Base-by-base conservation (phyloP, 192 early-diverging fungal species). In the Helicostylum pulchrum region DNA sequence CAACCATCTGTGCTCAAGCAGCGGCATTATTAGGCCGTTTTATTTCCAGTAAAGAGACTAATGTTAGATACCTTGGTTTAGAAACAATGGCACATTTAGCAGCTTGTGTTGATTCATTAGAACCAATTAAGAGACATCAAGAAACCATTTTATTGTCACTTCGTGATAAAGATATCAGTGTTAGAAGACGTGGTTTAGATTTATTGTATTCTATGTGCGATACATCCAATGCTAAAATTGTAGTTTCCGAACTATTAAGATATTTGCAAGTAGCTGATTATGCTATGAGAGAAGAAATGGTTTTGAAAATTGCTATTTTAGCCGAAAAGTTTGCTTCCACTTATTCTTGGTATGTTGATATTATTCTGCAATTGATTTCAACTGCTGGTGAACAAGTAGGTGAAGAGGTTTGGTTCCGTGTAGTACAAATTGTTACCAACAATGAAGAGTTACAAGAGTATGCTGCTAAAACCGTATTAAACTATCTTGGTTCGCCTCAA, bases 291-390 rank as follows among this genome's bases (percentile, higher is more conserved):
- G 95, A 98, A 79, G 96, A 98, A 74, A 92, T 99, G 90, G 98
- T 96, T 4, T 83, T 99, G 34, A 98, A 98, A 72, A 95, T 98
- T 68, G 98, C 98, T 46, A 99, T 99, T 68, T 79, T 99, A 71
- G 90, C 96, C 0, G 98, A 99, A 71, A 98, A 96, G 77, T 99
- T 89, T 69, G 93, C 96, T 4, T 93, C 94, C 6, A 96, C 96
- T 71, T 95, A 95, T 70, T 89, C 92, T 53, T 99, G 98, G 98
- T 99, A 98, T 75, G 91, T 99, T 0, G 95, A 99, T 66, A 93
- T 98, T 36, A 97, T 98, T 67, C 82, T 98, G 62, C 93, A 96
- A 70, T 82, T 99, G 53, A 92, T 99, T 51, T 90, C 89, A n/a
- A 82, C 92, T 50, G 95, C 94, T 5, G 96, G 95, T 34, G 96